Evolutionary conservation across 2,329 filamentous ascomycete genomes (phyloP), one percentile per base, ranked within the genome.

Genomic region (Xylaria multiplex): DNA sequence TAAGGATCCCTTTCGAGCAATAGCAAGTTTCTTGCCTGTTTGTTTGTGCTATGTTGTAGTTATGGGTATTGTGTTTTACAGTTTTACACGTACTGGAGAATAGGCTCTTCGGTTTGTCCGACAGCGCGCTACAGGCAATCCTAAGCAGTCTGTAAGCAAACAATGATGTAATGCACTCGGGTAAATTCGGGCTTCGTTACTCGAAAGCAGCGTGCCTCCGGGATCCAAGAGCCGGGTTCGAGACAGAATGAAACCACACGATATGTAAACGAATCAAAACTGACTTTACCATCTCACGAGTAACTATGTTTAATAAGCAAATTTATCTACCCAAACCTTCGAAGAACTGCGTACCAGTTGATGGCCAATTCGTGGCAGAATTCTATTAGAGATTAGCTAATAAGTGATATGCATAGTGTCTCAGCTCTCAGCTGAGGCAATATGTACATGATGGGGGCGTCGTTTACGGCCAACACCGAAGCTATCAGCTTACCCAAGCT

Each of bases 111-210:
- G 22, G 27, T 65, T 37, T 48, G 8, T 40, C 42, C 35, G 13
- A 57, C 64, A 66, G 40, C 59, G 59, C 49, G 59, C 32, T 16
- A 40, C 9, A n/a, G 11, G 24, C n/a, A 24, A 30, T 11, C 40
- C 19, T 30, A 13, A 49, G 16, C 57, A 30, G 13, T 11, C 7
- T 27, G 14, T n/a, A 30, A 46, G 40, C 24, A 61, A 52, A 55
- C 48, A 66, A 66, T 62, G 59, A 62, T 62, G 59, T 40, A 54
- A 62, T 62, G 6, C 3, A 16, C 19, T 59, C 61, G 61, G 61
- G 61, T 27, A 58, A 40, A 19, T n/a, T 35, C 54, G 54, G 53
- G 46, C 35, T 11, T 37, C 16, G 3, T 24, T 11, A 19, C 24
- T 48, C 56, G 42, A 54, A 37, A 49, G n/a, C 49, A 11, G 22